phyloP scores from a whole-genome alignment of 306 rosid species.

The Acacia crassicarpa region DNA sequence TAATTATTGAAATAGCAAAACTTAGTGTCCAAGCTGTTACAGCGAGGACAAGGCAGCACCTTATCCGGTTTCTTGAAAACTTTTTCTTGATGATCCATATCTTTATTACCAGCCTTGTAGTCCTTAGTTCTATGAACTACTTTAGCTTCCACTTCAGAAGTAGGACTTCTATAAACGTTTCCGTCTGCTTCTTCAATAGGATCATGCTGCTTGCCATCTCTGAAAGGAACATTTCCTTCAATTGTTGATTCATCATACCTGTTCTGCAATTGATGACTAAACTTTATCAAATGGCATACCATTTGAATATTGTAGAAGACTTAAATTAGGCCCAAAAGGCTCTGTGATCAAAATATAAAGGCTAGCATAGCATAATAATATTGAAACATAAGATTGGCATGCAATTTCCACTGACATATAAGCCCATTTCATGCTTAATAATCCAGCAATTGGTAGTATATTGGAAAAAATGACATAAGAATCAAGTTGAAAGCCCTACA shows the following conservation, averaged over 20 bases:
- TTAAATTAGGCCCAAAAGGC: conserved; percentile 9
- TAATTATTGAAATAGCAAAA: conserved; percentile 73
- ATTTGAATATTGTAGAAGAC: not conserved
- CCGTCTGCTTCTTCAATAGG: conserved; percentile 21
- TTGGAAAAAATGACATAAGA: conserved; percentile 10
- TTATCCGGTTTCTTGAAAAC: conserved; percentile 52
- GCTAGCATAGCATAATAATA: not conserved
- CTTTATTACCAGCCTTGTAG: conserved; percentile 28
- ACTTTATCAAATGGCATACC: not conserved
- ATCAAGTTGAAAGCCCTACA: conserved; percentile 15
- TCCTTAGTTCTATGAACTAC: conserved; percentile 33
- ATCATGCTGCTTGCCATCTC: conserved; percentile 22
- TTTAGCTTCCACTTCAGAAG: conserved; percentile 21
- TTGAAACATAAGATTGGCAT: not conserved
- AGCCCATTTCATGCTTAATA: conserved; percentile 4
- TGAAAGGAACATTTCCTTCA: conserved; percentile 27
- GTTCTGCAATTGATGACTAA: conserved; percentile 34
- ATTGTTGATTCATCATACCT: conserved; percentile 30
- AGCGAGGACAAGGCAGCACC: conserved; percentile 66
- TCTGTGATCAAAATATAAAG: not conserved
- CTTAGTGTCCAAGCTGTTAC: conserved; percentile 63
- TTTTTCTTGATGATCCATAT: conserved; percentile 42
- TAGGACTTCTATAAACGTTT: not conserved
- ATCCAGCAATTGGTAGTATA: conserved; percentile 8
- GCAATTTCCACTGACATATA: conserved; percentile 2